Evolutionary conservation across 208 protist genomes (phyloP), one percentile per base, ranked within the genome.

Genomic region (Trypanosoma theileri): DNA sequence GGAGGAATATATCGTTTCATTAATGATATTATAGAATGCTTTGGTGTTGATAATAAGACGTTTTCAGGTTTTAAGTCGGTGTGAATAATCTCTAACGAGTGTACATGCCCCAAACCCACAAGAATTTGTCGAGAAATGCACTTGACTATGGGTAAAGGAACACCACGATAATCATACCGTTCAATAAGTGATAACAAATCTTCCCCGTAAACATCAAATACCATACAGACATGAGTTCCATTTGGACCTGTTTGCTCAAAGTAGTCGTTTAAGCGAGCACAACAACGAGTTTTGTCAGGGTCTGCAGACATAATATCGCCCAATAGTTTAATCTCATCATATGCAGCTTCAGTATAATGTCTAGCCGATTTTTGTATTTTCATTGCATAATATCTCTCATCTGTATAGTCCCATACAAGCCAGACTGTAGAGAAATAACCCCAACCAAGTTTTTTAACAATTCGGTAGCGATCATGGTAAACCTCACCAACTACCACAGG

Each of bases 381-480:
- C 80, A 88, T 87, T 1, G 95, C 86, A 60, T 92, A 86, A 64
- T 86, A 87, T 21, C 93, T 81, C 58, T 98, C 90, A 31, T 98
- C 93, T 59, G 98, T 97, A 65, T 93, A 86, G 75, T 99, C 98
- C 70, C 86, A 92, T 24, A 92, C 96, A 13, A 99, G 86, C 98
- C 98, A 99, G 22, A 99, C 98, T 0, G 98, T 99, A 40, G 97
- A 99, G 76, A 99, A 99, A 78, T 99, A 98, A 35, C 98, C 98
- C 98, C 98, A 99, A 61, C 98, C 98, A 1, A 99, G 83, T 79
- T 99, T 99, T 57, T 77, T 70, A 19, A 98, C 80, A 24, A 98
- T 75, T 24, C 84, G 71, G 75, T 99, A 99, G 19, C 97, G 84
- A 50, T 94, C 60, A 72, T 98, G 82, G 77, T 98, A 98, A 19